Evolutionary conservation across 2,329 filamentous ascomycete species (phyloP), one percentile per base, ranked within the genome.

Genomic region (Scytalidium lignicola): DNA sequence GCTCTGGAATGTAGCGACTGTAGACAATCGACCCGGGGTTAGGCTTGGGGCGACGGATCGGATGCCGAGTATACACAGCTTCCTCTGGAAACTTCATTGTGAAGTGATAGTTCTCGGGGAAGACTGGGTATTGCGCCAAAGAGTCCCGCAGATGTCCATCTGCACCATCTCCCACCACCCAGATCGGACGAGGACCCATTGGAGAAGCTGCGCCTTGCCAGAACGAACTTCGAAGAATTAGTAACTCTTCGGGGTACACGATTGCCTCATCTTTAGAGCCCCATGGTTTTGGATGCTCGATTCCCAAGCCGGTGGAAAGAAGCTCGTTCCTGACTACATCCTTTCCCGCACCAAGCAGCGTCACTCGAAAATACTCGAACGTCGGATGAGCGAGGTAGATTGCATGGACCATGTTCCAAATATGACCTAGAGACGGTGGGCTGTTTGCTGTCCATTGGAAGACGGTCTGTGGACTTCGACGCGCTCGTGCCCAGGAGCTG

Each of bases 1-100:
- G 73, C 60, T 90, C 82, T 7, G 86, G 86, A 52, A 91, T 84
- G 72, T 84, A 91, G 49, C 88, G 82, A 62, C 85, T 89, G 71
- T 92, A 92, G 57, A 88, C 76, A 52, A 86, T 76, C 1, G 83
- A 78, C 3, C 86, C 85, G 0, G 85, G 84, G 1, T 73, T 70
- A 4, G 88, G 87, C 70, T 92, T 91, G 28, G 81, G 75, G 1
- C 82, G 81, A 8, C 88, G 82, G 7, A 85, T 74, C 3, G 87
- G 87, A 67, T 91, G 87, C 67, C 79, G 82, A 10, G 80, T 73
- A 63, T 86, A 79, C 3, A 61, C 50, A 13, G 51, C 41, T 18
- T 53, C 45, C 17, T 51, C 41, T 17, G 59, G 59, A 23, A 59
- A 56, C 29, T 56, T 63, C 50, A 53, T 60, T 8, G 71, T 72